Conservation (phyloP, 176 grass and related monocot genomes). For the Raddia guianensis region DNA sequence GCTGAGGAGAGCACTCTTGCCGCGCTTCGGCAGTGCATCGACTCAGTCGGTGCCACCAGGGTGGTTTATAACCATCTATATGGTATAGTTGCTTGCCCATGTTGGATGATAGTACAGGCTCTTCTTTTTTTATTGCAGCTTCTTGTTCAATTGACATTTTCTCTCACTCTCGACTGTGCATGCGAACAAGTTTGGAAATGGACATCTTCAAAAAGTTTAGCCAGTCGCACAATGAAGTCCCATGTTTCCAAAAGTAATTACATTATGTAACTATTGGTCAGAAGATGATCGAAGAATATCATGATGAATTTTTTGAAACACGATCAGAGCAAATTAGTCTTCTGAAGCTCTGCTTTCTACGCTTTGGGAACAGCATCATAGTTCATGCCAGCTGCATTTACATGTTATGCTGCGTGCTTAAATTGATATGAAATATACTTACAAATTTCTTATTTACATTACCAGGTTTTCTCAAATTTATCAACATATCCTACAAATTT, state of each 20-base stretch:
- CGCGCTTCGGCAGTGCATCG: conserved; percentile 66
- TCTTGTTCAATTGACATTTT: not conserved
- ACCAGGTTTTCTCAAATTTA: no score
- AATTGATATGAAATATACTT: not conserved
- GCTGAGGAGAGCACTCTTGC: conserved; percentile 60
- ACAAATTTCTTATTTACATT: no score
- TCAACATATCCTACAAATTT: not conserved
- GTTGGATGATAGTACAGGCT: not conserved
- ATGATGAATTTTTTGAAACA: no score
- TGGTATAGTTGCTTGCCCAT: conserved; percentile 48
- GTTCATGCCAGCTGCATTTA: not conserved
- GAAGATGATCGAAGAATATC: no score
- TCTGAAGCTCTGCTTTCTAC: not conserved
- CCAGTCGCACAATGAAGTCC: not conserved
- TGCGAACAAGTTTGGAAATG: not conserved
- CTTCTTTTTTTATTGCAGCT: conserved; percentile 16
- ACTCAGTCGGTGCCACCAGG: conserved; percentile 58
- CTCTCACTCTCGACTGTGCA: not conserved
- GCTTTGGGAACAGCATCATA: not conserved
- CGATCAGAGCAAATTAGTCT: not conserved
- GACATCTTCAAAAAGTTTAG: conserved; percentile 10
- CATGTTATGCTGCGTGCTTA: not conserved
- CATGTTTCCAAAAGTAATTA: not conserved
- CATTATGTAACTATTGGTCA: not conserved
- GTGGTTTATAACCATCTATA: conserved; percentile 91